phyloP scores from a whole-genome alignment of 805 yeast species.

The Yarrowia hollandica region DNA sequence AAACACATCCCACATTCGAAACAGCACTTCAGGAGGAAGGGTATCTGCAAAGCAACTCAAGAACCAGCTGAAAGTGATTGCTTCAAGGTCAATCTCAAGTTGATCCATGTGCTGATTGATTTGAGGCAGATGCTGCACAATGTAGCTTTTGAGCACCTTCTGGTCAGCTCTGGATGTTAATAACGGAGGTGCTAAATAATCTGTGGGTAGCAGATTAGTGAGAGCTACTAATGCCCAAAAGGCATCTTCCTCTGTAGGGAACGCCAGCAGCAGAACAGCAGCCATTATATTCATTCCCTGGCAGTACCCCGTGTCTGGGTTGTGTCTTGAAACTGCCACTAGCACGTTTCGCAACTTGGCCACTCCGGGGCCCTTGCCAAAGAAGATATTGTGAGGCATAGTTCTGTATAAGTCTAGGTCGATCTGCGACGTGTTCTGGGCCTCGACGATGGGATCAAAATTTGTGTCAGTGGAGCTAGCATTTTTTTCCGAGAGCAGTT shows the following conservation, averaged over 20 bases:
- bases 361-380: conserved; percentile 58
- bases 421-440: conserved; percentile 49
- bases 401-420: conserved; percentile 57
- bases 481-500: conserved; percentile 35
- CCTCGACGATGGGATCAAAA: conserved; percentile 33
- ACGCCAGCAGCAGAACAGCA: conserved; percentile 51
- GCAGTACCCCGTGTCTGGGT: conserved; percentile 54
- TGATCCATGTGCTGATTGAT: conserved; percentile 43
- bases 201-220: conserved; percentile 49
- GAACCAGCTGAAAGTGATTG: conserved; percentile 59
- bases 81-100: conserved; percentile 49
- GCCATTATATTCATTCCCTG: conserved; percentile 64
- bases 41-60: conserved; percentile 54
- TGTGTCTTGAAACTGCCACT: conserved; percentile 51
- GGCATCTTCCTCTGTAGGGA: conserved; percentile 51
- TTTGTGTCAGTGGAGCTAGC: not conserved
- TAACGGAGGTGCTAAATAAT: conserved; percentile 45
- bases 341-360: conserved; percentile 49
- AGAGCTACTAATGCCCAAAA: conserved; percentile 55
- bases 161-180: conserved; percentile 47
- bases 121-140: conserved; percentile 46
- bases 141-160: conserved; percentile 42
- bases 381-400: conserved; percentile 55
- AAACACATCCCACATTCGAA: conserved; percentile 53
- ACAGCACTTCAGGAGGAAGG: conserved; percentile 53